These are phyloP conservation scores for Dicorynia guianensis DNA, from an alignment of 306 rosid species.

Conservation along the genomic window DNA sequence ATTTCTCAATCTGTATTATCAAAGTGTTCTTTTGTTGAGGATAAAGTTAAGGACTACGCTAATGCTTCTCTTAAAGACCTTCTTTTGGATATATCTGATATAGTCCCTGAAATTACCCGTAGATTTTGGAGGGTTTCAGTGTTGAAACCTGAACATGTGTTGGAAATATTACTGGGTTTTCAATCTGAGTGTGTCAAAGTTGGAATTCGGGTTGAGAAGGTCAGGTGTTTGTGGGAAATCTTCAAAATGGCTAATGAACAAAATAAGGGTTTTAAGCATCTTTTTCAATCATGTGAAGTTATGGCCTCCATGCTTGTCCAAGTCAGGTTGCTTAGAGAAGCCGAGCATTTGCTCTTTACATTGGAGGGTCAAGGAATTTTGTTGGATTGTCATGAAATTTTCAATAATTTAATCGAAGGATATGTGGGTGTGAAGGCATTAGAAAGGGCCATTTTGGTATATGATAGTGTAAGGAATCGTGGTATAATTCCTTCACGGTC, in stretches of 20 bases:
- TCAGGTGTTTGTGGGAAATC: constrained; percentile 68
- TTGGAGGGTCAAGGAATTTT: constrained; percentile 53
- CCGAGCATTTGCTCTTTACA: constrained; percentile 61
- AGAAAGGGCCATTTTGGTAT: constrained; percentile 62
- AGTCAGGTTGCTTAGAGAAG: constrained; percentile 67
- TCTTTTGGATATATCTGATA: constrained; percentile 65
- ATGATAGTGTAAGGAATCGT: constrained; percentile 51
- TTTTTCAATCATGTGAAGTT: constrained; percentile 57
- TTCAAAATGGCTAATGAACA: constrained; percentile 59
- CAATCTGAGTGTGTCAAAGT: constrained; percentile 46
- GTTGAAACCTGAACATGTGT: constrained; percentile 64
- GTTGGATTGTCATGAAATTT: constrained; percentile 50
- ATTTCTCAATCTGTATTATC: constrained; percentile 58
- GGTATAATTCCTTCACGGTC: constrained; percentile 54
- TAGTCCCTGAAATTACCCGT: constrained; percentile 67
- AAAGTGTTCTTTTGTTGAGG: constrained; percentile 43
- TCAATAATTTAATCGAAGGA: constrained; percentile 55
- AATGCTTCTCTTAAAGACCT: constrained; percentile 54
- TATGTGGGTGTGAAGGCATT: constrained; percentile 59
- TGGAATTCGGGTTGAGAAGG: constrained; percentile 58
- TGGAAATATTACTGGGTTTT: constrained; percentile 61
- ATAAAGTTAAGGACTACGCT: constrained; percentile 41
- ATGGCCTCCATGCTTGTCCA: constrained; percentile 74
- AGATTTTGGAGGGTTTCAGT: constrained; percentile 57
- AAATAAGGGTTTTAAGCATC: constrained; percentile 50